Evolutionary conservation across 2,329 filamentous ascomycete species (phyloP).

Genomic region (Cladophialophora chaetospira): DNA sequence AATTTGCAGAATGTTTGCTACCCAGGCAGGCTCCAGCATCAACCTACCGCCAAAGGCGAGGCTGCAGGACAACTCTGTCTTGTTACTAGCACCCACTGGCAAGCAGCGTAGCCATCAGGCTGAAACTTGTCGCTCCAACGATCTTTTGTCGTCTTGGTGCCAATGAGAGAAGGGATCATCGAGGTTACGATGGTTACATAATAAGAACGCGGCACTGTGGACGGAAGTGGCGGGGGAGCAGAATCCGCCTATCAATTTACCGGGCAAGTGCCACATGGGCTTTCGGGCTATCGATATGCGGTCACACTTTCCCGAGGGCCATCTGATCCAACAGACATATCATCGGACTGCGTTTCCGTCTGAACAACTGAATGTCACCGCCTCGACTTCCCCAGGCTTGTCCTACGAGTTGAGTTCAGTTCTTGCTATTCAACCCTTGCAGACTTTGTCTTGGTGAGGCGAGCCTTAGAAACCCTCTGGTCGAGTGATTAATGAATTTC

Average conservation of each 20-base stretch:
- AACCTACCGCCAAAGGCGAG: neutral
- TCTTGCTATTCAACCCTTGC: too few relatives aligned
- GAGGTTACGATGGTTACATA: slow-evolving; percentile 4
- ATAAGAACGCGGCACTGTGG: slow-evolving; percentile 1
- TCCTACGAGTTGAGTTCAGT: neutral
- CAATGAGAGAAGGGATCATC: neutral
- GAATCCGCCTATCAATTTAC: slow-evolving; percentile 9
- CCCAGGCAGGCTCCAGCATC: neutral
- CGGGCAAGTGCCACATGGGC: slow-evolving; percentile 4
- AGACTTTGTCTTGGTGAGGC: too few relatives aligned
- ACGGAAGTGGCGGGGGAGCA: neutral
- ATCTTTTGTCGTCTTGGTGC: neutral
- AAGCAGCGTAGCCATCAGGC: neutral
- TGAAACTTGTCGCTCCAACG: neutral
- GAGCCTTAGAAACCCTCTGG: neutral
- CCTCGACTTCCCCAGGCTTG: neutral
- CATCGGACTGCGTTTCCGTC: too few relatives aligned
- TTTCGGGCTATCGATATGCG: slow-evolving; percentile 8
- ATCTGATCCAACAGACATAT: too few relatives aligned
- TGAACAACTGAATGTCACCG: too few relatives aligned
- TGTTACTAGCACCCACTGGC: neutral
- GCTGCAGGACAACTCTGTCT: neutral
- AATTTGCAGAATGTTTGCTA: neutral
- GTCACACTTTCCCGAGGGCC: slow-evolving; percentile 1
- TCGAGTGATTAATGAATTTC: neutral